phyloP scores from a whole-genome alignment of 1,139 yeast genomes.

The Nakaseomyces bracarensis region DNA sequence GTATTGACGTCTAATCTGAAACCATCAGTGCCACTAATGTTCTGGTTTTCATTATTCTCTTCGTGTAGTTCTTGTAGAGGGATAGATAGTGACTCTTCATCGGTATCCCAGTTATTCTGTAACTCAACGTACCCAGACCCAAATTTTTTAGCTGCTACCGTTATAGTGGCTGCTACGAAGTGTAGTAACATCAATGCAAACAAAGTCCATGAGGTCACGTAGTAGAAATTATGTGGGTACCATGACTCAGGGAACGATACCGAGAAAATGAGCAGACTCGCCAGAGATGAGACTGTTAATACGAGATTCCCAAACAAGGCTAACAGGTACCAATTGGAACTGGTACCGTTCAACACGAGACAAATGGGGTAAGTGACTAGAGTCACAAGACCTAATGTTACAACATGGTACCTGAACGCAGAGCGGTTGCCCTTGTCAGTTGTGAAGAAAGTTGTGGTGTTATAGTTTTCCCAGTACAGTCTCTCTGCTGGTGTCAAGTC shows the following conservation, averaged over 20 bases:
- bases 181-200: constrained; percentile 48
- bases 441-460: constrained; percentile 71
- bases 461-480: constrained; percentile 68
- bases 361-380: constrained; percentile 61
- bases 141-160: constrained; percentile 38
- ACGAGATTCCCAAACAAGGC: constrained; percentile 45
- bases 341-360: constrained; percentile 54
- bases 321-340: constrained; percentile 51
- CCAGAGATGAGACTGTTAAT: constrained; percentile 42
- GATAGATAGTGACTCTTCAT: background rate
- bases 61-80: background rate
- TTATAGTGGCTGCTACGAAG: constrained; percentile 43
- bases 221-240: constrained; percentile 72
- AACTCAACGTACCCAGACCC: constrained; percentile 8
- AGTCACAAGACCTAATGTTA: constrained; percentile 40
- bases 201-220: constrained; percentile 54
- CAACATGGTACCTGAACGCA: constrained; percentile 53
- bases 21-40: background rate
- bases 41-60: background rate
- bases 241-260: constrained; percentile 48
- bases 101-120: background rate
- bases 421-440: constrained; percentile 40
- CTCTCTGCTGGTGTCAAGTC: constrained; percentile 63
- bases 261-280: constrained; percentile 54
- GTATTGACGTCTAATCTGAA: background rate